Base-by-base conservation (phyloP, 768 basidiomycete species). In the Rubroboletus pulcherrimus region DNA sequence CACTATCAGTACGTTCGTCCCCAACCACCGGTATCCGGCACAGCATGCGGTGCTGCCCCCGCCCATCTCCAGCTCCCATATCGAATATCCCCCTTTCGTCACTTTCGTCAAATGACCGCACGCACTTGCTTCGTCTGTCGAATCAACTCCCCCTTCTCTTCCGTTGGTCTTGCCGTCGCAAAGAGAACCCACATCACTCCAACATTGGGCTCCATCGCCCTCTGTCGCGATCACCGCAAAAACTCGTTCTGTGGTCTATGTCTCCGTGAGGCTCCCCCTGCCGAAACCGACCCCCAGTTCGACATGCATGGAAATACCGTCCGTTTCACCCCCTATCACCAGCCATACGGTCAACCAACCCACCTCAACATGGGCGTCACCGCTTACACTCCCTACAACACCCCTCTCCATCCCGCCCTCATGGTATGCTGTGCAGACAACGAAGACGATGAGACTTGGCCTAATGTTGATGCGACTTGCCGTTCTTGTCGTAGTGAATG, bases 361-460 rank as follows among this genome's bases (percentile, higher is more conserved):
- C 59, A 58, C 33, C 59, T 65, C 42, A 61, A 51, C 29, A 60
- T 67, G 37, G 65, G 59, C 37, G 48, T 67, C 49, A 50, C 66
- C 30, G 49, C 63, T 10, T 72, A 65, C 56, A 56, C 62, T 21
- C 69, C 65, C 14, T 70, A 69, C 30, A 52, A 58, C 1, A 56
- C 56, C 14, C 58, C 61, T 47, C 38, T 69, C 29, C 64, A 68
- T 34, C 68, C 70, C 29, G 61, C 67, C 6, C 55, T 68, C 39
- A 71, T 73, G 58, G 76, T 83, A 11, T 79, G 75, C 31, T 80
- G 82, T 56, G 71, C 80, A 5, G 87, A 87, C 63, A 90, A 89
- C 63, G 88, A 89, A 57, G 89, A 91, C 67, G 79, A 83, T 17
- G 81, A 84, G 12, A 78, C 81, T 0, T 90, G 85, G 79, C 82